Conservation (phyloP, 495 filamentous ascomycete genomes). For the Cercophora samala region DNA sequence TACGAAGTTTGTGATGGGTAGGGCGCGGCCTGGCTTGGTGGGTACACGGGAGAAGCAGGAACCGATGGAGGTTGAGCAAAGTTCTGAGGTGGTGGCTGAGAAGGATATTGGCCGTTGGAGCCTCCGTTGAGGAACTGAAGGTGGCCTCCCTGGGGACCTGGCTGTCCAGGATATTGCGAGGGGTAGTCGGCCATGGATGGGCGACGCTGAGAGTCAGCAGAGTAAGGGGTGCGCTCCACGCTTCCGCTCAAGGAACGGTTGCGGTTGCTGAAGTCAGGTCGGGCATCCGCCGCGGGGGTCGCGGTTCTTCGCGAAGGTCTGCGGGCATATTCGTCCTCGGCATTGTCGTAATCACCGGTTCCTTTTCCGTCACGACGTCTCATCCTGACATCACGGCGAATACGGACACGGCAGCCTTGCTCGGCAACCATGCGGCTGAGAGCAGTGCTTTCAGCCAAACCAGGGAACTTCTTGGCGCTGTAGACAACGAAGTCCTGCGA, state of each 20-base stretch:
- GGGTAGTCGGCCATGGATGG: conserved; percentile 54
- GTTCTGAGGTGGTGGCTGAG: conserved; percentile 29
- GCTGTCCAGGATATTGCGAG: conserved; percentile 42
- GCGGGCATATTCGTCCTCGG: conserved; percentile 62
- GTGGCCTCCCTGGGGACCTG: conserved; percentile 34
- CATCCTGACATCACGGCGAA: conserved; percentile 96
- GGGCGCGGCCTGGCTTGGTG: conserved; percentile 24
- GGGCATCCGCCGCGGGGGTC: conserved; percentile 62
- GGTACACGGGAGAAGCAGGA: conserved; percentile 44
- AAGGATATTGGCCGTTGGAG: conserved; percentile 31
- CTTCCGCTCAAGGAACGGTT: conserved; percentile 75
- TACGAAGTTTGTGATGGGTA: conserved; percentile 32
- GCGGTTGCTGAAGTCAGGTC: conserved; percentile 56
- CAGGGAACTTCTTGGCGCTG: conserved; percentile 98
- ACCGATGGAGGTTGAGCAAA: conserved; percentile 47
- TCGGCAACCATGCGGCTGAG: conserved; percentile 91
- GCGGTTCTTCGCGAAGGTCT: conserved; percentile 50
- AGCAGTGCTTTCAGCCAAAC: conserved; percentile 82
- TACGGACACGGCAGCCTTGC: conserved; percentile 95
- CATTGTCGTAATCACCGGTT: conserved; percentile 62
- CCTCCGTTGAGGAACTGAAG: conserved; percentile 35
- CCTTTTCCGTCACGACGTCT: conserved; percentile 79
- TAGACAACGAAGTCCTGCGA: conserved; percentile 84
- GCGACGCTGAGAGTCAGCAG: conserved; percentile 50
- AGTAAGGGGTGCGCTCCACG: conserved; percentile 47